Conservation (phyloP, 805 yeast genomes). For the Candida tammaniensis region DNA sequence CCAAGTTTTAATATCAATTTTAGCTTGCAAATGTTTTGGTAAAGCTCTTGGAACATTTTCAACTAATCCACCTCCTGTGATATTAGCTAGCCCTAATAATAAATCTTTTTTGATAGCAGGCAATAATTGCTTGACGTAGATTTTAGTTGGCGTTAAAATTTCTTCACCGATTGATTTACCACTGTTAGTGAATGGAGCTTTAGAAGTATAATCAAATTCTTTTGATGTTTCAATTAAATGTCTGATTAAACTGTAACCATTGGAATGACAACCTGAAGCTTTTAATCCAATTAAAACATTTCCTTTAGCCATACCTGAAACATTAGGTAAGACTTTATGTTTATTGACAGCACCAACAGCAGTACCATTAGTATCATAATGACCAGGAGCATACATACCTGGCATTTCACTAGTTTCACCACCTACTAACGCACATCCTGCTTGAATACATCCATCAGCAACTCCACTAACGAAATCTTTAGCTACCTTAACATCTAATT, state of each 20-base stretch:
- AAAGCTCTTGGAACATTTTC: slow-evolving; percentile 96
- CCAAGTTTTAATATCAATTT: slow-evolving; percentile 78
- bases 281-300: slow-evolving; percentile 82
- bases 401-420: slow-evolving; percentile 99
- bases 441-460: slow-evolving; percentile 90
- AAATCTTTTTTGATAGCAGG: slow-evolving; percentile 66
- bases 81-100: slow-evolving; percentile 88
- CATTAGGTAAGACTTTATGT: slow-evolving; percentile 68
- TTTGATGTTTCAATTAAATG: slow-evolving; percentile 79
- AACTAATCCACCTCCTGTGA: slow-evolving; percentile 97
- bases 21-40: slow-evolving; percentile 77
- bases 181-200: slow-evolving; percentile 79
- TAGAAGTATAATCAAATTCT: slow-evolving; percentile 65
- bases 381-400: slow-evolving; percentile 93
- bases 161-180: slow-evolving; percentile 79
- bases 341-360: slow-evolving; percentile 95
- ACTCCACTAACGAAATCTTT: slow-evolving; percentile 91
- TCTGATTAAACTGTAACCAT: slow-evolving; percentile 93
- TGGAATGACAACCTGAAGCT: slow-evolving; percentile 94
- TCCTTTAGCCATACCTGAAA: slow-evolving; percentile 67
- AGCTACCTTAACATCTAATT: slow-evolving; percentile 79
- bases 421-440: slow-evolving; percentile 98
- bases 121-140: slow-evolving; percentile 88
- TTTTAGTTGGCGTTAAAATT: slow-evolving; percentile 84
- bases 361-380: slow-evolving; percentile 97